Base-by-base conservation (phyloP, 352 stramenopile genomes). In the Phytophthora capsici region DNA sequence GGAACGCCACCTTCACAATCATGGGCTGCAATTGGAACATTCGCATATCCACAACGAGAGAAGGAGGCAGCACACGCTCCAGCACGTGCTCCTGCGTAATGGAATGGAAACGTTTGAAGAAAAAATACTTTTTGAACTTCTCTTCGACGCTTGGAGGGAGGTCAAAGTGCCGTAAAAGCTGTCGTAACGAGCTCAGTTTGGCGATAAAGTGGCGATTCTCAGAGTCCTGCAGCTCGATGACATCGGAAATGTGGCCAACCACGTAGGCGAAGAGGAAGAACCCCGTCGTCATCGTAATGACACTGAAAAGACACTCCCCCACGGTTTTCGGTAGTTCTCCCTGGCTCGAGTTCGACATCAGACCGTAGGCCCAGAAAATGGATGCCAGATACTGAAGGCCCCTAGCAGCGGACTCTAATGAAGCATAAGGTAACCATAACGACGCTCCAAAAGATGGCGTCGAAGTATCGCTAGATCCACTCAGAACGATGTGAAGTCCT, bases 41-140 rank as follows among this genome's bases (percentile, higher is more conserved):
- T 8, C 81, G 79, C 36, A 89, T 88, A 48, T 90, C 81, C 4
- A 85, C 65, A 32, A 89, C 49, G 22, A 90, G 63, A 9, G 81
- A 87, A 4, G 80, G 81, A 16, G 81, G 81, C 8, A 90, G 40
- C 0, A 83, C 78, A 8, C 75, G 71, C 26, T 84, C 78, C 2
- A 90, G 68, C 2, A 85, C 68, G 38, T 88, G 75, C 41, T 90
- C 79, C 49, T 90, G 75, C 1, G 81, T 88, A 43, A 90, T 90
- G 1, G 79, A 86, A 47, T 90, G 81, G 28, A 88, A 90, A 2
- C 77, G 75, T 34, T 86, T 83, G 66, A 89, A 90, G 53, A 90
- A 84, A 28, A 86, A 86, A 34, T 78, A 88, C 12, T 80, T 80
- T 38, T 89, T 83, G 40, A 90, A 84, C 25, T 86, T 86, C 12